Conservation (phyloP, 768 basidiomycete genomes). For the Amyloporia xantha region DNA sequence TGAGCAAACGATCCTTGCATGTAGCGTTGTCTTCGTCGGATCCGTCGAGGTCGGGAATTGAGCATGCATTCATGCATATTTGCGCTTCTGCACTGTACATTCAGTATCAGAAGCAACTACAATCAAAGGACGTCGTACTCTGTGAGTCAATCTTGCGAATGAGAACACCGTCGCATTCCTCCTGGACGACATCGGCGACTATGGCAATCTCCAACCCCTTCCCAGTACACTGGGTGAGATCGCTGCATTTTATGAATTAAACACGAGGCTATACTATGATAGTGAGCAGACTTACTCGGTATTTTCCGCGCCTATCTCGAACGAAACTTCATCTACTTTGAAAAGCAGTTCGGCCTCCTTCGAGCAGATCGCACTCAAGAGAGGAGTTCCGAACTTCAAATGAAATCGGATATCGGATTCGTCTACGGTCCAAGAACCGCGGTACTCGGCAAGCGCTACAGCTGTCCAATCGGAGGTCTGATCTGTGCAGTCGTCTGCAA, state of each 20-base stretch:
- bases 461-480: constrained; percentile 1
- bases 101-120: constrained; percentile 1
- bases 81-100: neutral
- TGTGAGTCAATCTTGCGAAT: constrained; percentile 12
- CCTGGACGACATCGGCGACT: constrained; percentile 14
- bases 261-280: neutral
- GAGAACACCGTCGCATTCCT: constrained; percentile 11
- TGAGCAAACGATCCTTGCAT: neutral
- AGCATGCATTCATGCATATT: neutral
- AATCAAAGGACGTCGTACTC: constrained; percentile 10
- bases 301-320: constrained; percentile 1
- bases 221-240: no score
- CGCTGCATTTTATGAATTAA: neutral
- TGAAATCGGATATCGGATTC: constrained; percentile 13
- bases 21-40: neutral
- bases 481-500: neutral
- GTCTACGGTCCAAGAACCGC: constrained; percentile 7
- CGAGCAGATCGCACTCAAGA: constrained; percentile 18
- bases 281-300: neutral
- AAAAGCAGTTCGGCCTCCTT: constrained; percentile 21
- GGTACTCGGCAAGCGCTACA: constrained; percentile 17
- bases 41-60: neutral
- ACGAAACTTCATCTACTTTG: constrained; percentile 13
- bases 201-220: constrained; percentile 20
- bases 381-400: constrained; percentile 18